phyloP scores from a whole-genome alignment of 2,329 filamentous ascomycete species.

The Alternaria infectoria region DNA sequence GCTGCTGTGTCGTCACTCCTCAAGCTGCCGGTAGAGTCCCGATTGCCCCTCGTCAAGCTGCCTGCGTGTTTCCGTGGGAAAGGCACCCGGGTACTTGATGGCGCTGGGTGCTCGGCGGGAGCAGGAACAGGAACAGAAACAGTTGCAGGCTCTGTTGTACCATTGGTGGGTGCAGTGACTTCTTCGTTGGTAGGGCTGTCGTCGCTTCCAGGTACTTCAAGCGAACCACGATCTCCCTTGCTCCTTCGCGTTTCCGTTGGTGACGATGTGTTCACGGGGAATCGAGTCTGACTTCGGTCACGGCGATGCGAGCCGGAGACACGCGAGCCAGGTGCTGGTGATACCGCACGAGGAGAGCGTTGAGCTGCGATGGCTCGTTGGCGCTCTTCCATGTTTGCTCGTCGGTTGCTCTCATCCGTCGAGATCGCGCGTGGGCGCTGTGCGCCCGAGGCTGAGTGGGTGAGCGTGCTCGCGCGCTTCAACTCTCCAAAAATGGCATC shows the following conservation, averaged over 20 bases:
- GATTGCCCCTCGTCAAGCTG: conserved; percentile 43
- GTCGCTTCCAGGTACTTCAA: conserved; percentile 78
- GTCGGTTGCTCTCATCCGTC: conserved; percentile 93
- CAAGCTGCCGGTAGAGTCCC: conserved; percentile 49
- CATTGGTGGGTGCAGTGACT: conserved; percentile 44
- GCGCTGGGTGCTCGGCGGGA: conserved; percentile 38
- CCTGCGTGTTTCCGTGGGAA: conserved; percentile 45
- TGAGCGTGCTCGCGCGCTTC: conserved; percentile 82
- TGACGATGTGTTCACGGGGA: conserved; percentile 73
- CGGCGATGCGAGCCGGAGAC: conserved; percentile 59
- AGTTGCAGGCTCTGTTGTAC: conserved; percentile 38
- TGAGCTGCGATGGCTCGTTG: conserved; percentile 75
- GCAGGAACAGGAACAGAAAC: conserved; percentile 15
- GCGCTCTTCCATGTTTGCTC: conserved; percentile 91
- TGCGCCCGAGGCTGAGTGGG: conserved; percentile 62
- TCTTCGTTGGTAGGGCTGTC: conserved; percentile 49
- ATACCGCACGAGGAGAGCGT: conserved; percentile 71
- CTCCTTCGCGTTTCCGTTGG: conserved; percentile 59
- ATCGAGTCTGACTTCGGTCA: conserved; percentile 81
- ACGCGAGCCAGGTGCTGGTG: conserved; percentile 68
- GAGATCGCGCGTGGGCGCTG: conserved; percentile 84
- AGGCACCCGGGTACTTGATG: conserved; percentile 44
- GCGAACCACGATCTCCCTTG: conserved; percentile 67
- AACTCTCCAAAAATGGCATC: conserved; percentile 94
- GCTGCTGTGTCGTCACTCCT: conserved; percentile 53